Evolutionary conservation across 768 basidiomycete species (phyloP).

Genomic region (Mycena amicta): DNA sequence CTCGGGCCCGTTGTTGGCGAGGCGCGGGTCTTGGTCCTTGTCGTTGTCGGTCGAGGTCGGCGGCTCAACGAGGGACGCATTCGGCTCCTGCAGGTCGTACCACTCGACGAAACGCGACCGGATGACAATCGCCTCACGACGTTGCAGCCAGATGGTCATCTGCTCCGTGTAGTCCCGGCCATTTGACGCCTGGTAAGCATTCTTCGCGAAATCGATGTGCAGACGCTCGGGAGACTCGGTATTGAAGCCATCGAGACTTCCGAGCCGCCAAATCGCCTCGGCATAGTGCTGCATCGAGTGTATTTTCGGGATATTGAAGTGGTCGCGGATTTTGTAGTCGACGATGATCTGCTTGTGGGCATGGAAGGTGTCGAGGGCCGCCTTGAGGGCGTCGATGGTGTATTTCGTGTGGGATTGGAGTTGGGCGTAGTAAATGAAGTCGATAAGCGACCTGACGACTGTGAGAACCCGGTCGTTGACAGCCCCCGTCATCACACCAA

Average conservation of each 20-base stretch:
- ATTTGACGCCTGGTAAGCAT: conserved; percentile 26
- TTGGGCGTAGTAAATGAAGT: conserved; percentile 32
- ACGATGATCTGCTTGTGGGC: conserved; percentile 26
- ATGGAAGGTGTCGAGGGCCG: conserved; percentile 22
- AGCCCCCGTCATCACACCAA: conserved; percentile 26
- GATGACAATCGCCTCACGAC: conserved; percentile 27
- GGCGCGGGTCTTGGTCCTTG: background rate
- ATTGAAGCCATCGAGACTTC: conserved; percentile 29
- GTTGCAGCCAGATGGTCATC: conserved; percentile 36
- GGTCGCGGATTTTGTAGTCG: conserved; percentile 23
- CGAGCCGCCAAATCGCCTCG: conserved; percentile 24
- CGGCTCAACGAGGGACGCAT: background rate
- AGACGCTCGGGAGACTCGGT: conserved; percentile 35
- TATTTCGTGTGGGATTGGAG: conserved; percentile 20
- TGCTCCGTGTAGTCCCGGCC: conserved; percentile 30
- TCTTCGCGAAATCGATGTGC: conserved; percentile 43
- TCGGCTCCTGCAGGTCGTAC: background rate
- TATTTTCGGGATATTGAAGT: conserved; percentile 39
- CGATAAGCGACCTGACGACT: conserved; percentile 23
- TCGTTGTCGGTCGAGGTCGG: background rate
- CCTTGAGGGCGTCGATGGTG: conserved; percentile 25
- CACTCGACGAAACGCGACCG: background rate
- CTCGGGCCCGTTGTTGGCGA: background rate
- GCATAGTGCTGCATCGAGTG: conserved; percentile 32
- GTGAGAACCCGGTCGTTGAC: conserved; percentile 9